Base-by-base conservation (phyloP, 208 protist genomes). In the Leishmania amazonensis region DNA sequence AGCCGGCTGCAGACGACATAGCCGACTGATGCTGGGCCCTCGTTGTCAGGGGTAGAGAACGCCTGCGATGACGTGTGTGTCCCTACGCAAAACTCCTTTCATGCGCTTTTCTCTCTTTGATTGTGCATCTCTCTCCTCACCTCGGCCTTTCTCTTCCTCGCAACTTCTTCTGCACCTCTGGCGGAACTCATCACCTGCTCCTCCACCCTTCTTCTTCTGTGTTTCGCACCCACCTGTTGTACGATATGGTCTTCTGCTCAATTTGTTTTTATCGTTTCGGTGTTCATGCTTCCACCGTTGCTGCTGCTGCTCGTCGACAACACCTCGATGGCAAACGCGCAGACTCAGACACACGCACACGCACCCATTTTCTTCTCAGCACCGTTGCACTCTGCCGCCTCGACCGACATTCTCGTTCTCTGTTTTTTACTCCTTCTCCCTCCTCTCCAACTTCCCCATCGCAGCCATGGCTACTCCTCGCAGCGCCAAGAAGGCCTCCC, bases 401-500 rank as follows among this genome's bases (percentile, higher is more conserved):
- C 1, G 6, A 13, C 35, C 31, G 6, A 40, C 65, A 8, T 13
- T 13, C 65, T 71, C 38, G 15, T 11, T 47, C 17, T 71, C 38
- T 15, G 15, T 71, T 40, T 28, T 28, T 47, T 21, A 40, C 65
- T 11, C 21, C 64, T 40, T 35, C 64, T n/a, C 64, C 60, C 60
- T 5, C 47, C 62, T 53, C 40, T 31, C 17, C 24, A 28, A n/a
- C n/a, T 51, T 54, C 28, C 51, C 65, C 60, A 31, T 40, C 35
- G 31, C 62, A 79, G 85, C 54, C 31, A 95, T 95, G 90, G 90
- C 89, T 72, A 93, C 93, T 67, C 93, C 90, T 68, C 88, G 87
- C 85, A 86, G 86, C 78, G 81, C 86, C 49, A 96, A 96, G 90
- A 94, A 96, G 92, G 88, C 90, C 58, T 85, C 89, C 78, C 89